A percentile compares a stretch with the other conserved stretches of the same genome.
phyloP scores from a whole-genome alignment of 1,139 yeast species.

The Saccharomyces hybrid region DNA sequence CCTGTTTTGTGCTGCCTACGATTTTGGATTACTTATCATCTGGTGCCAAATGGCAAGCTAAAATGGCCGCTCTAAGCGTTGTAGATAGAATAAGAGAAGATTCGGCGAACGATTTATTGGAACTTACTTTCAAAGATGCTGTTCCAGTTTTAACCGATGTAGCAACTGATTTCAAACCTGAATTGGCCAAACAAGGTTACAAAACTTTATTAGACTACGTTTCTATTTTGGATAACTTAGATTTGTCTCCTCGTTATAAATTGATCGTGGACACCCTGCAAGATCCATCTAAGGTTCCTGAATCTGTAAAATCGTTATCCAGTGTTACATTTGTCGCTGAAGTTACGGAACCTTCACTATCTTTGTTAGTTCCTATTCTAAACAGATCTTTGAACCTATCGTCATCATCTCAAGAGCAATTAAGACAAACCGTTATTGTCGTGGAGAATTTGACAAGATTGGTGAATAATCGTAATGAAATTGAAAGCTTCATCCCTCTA shows the following conservation, averaged over 20 bases:
- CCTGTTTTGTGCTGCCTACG: conserved; percentile 57
- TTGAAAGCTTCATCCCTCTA: conserved; percentile 77
- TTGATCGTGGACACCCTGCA: conserved; percentile 82
- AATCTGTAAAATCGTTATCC: conserved; percentile 80
- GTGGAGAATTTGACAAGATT: conserved; percentile 92
- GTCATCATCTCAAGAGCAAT: conserved; percentile 80
- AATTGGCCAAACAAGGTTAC: conserved; percentile 79
- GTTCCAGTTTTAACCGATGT: conserved; percentile 83
- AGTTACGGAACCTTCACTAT: conserved; percentile 91
- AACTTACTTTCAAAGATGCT: conserved; percentile 65
- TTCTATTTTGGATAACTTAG: conserved; percentile 81
- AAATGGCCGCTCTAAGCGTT: conserved; percentile 66
- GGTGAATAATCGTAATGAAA: conserved; percentile 89
- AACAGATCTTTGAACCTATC: conserved; percentile 86
- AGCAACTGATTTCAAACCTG: conserved; percentile 95
- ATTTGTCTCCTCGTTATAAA: conserved; percentile 78
- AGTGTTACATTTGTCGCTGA: conserved; percentile 97
- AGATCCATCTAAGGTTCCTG: conserved; percentile 81
- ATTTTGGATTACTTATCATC: conserved; percentile 64
- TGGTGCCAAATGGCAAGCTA: conserved; percentile 85
- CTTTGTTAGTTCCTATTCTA: conserved; percentile 84
- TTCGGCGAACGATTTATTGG: conserved; percentile 79
- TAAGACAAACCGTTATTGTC: conserved; percentile 93
- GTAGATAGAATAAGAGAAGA: conserved; percentile 70
- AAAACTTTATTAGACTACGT: conserved; percentile 64